Conservation (phyloP, 768 basidiomycete genomes). For the Rubroboletus pulcherrimus region DNA sequence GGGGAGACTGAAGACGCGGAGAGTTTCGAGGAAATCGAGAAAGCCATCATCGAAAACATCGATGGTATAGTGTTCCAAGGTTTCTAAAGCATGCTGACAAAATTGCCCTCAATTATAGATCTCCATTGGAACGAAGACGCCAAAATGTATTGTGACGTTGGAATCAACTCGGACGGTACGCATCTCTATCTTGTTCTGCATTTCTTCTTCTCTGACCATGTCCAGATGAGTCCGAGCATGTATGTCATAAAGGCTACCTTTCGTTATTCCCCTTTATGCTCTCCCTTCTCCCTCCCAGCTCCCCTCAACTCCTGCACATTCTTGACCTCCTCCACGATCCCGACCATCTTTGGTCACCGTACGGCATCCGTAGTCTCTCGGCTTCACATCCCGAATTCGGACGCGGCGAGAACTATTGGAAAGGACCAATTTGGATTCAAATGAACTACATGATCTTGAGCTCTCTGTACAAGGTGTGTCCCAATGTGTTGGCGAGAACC, state of each 20-base stretch:
- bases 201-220: neutral
- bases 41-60: constrained; percentile 79
- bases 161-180: constrained; percentile 79
- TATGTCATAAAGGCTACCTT: constrained; percentile 90
- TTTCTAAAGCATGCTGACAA: neutral
- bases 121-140: constrained; percentile 89
- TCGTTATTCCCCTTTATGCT: constrained; percentile 93
- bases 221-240: constrained; percentile 85
- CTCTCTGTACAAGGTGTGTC: constrained; percentile 67
- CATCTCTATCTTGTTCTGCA: neutral
- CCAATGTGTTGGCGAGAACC: neutral
- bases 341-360: constrained; percentile 86
- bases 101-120: constrained; percentile 43
- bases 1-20: constrained; percentile 80
- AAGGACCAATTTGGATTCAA: constrained; percentile 94
- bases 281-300: constrained; percentile 69
- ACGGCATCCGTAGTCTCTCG: constrained; percentile 84
- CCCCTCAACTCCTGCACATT: constrained; percentile 77
- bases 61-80: constrained; percentile 51
- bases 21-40: constrained; percentile 76
- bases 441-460: constrained; percentile 92
- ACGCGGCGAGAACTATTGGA: constrained; percentile 95
- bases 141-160: constrained; percentile 91
- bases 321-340: constrained; percentile 79
- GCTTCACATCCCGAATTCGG: constrained; percentile 89